Percentiles rank a stretch among this genome's conserved stretches.
These are phyloP conservation scores for Pichia kudriavzevii DNA, from an alignment of 1,139 yeast species.

Conservation along the genomic window DNA sequence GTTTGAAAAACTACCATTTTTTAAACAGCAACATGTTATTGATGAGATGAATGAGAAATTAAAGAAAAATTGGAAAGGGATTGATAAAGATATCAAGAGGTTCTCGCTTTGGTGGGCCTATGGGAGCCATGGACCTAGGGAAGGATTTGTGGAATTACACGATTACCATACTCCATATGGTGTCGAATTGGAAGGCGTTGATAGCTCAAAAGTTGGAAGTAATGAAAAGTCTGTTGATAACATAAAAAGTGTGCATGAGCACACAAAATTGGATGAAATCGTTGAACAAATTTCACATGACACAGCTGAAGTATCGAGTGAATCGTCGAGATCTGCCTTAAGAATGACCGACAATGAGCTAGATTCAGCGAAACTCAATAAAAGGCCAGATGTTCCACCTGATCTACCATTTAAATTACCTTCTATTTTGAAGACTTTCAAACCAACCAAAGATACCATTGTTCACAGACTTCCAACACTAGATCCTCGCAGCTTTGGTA, in stretches of 20 bases:
- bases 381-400: slow-evolving; percentile 29
- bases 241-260: neutral
- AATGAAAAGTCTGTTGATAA: neutral
- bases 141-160: slow-evolving; percentile 41
- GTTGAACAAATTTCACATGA: slow-evolving; percentile 35
- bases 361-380: slow-evolving; percentile 13
- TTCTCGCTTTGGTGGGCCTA: slow-evolving; percentile 52
- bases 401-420: slow-evolving; percentile 53
- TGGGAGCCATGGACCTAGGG: slow-evolving; percentile 61
- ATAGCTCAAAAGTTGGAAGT: neutral
- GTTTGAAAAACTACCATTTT: slow-evolving; percentile 39
- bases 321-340: slow-evolving; percentile 11
- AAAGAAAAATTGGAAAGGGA: slow-evolving; percentile 45
- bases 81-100: slow-evolving; percentile 39
- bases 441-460: slow-evolving; percentile 28
- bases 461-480: slow-evolving; percentile 32
- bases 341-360: slow-evolving; percentile 9
- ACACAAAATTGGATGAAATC: slow-evolving; percentile 12
- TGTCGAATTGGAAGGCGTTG: slow-evolving; percentile 1
- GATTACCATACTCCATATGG: slow-evolving; percentile 26
- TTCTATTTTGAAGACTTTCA: slow-evolving; percentile 28
- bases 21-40: slow-evolving; percentile 52
- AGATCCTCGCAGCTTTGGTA: slow-evolving; percentile 40
- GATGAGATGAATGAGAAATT: slow-evolving; percentile 43
- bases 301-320: slow-evolving; percentile 6